Evolutionary conservation across 1,284 basidiomycete genomes (phyloP).

Genomic region (Laetiporus sulphureus): DNA sequence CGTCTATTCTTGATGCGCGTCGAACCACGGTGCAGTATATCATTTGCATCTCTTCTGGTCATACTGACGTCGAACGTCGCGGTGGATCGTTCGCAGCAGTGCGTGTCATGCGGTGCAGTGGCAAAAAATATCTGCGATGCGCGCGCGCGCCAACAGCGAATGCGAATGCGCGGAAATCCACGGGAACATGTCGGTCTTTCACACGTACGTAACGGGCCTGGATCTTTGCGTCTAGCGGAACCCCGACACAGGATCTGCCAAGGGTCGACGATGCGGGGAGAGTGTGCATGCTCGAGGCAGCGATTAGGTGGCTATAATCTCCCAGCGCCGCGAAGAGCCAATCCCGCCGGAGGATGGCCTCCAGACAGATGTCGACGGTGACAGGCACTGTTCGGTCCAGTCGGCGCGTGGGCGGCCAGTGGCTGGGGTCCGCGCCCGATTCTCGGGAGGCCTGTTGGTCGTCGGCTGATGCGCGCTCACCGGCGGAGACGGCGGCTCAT

Average conservation of each 20-base stretch:
- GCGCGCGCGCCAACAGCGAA: too few species aligned
- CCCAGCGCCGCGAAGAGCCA: too few species aligned
- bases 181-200: slow-evolving; percentile 17
- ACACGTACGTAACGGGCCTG: slow-evolving; percentile 11
- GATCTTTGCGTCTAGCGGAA: slow-evolving; percentile 4
- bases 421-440: slow-evolving; percentile 9
- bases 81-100: neutral
- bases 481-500: slow-evolving; percentile 5
- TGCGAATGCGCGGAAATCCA: neutral
- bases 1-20: neutral
- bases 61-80: neutral
- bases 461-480: slow-evolving; percentile 16
- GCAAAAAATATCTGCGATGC: too few species aligned
- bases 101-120: neutral
- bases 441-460: slow-evolving; percentile 8
- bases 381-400: too few species aligned
- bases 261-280: neutral
- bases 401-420: slow-evolving; percentile 5
- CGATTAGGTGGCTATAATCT: neutral
- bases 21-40: neutral
- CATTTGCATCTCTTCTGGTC: neutral
- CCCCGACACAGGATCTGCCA: slow-evolving; percentile 6
- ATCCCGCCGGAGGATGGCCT: too few species aligned
- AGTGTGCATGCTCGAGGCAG: neutral
- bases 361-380: too few species aligned